Percentiles rank a stretch among this genome's conserved stretches.
These are phyloP conservation scores for Saccharomyces hybrid DNA, from an alignment of 1,139 yeast species.

Conservation along the genomic window DNA sequence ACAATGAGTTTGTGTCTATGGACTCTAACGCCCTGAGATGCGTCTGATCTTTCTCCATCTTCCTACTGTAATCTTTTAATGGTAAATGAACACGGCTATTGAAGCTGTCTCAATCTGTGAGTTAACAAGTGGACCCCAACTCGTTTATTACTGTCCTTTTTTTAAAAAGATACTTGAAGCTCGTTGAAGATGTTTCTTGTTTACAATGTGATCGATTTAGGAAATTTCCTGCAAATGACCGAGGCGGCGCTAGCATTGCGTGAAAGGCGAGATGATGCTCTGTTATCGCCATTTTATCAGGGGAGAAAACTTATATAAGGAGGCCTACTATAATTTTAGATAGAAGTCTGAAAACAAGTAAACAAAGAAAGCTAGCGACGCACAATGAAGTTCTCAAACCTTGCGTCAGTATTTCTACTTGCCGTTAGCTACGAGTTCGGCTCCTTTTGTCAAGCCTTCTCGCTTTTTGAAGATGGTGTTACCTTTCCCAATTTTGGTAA, in stretches of 20 bases:
- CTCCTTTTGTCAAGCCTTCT: neutral
- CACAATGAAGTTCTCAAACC: neutral
- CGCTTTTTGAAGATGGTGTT: conserved; percentile 7
- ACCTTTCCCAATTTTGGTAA: conserved; percentile 7
- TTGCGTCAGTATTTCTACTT: neutral
- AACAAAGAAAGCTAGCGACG: neutral
- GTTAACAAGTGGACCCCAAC: neutral
- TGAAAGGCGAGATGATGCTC: neutral
- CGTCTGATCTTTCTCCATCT: conserved; percentile 16
- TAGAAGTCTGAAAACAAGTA: neutral
- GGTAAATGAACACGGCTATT: no score
- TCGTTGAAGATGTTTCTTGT: neutral
- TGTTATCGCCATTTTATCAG: neutral
- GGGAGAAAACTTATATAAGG: neutral
- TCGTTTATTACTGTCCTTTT: neutral
- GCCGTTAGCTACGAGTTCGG: neutral
- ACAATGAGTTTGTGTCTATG: conserved; percentile 22
- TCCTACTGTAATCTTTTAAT: no score
- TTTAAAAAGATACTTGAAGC: neutral
- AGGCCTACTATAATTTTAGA: neutral
- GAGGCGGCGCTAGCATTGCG: neutral
- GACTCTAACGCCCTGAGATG: conserved; percentile 21
- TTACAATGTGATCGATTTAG: neutral
- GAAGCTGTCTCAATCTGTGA: no score
- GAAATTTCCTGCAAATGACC: neutral